A percentile compares a stretch with the other conserved stretches of the same genome.
Conservation (phyloP, 2,329 filamentous ascomycete genomes). For the Sporothrix mexicana region DNA sequence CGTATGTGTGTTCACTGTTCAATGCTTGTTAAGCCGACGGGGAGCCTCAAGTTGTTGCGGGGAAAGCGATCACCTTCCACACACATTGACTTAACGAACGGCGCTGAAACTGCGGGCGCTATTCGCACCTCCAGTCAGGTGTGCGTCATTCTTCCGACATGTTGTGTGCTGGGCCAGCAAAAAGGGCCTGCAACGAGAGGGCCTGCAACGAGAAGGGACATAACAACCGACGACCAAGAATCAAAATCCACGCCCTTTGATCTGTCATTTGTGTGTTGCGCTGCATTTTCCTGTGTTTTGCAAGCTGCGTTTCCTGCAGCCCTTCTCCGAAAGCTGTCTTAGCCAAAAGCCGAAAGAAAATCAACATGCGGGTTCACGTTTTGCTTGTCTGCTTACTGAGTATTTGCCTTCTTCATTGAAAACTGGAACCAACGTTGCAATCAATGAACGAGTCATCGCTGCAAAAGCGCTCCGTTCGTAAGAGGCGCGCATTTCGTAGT, state of each 20-base stretch:
- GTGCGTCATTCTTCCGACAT: conserved; percentile 1
- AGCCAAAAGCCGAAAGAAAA: neutral
- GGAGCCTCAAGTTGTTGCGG: neutral
- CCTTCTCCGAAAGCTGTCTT: neutral
- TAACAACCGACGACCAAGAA: neutral
- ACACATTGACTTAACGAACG: neutral
- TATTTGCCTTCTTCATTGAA: neutral
- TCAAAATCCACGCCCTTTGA: conserved; percentile 1
- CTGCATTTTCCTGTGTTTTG: neutral
- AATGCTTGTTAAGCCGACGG: neutral
- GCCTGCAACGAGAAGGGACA: neutral
- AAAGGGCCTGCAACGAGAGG: neutral
- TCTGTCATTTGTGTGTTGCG: neutral
- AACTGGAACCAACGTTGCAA: neutral
- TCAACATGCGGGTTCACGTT: neutral
- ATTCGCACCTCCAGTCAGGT: neutral
- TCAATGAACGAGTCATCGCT: conserved; percentile 3
- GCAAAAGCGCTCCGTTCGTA: neutral
- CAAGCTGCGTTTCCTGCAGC: conserved; percentile 24
- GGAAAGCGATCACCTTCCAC: neutral
- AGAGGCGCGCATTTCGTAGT: conserved; percentile 3
- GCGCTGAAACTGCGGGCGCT: neutral
- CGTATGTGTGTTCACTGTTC: neutral
- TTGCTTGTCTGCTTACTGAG: too few species aligned
- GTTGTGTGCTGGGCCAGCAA: conserved; percentile 19